Evolutionary conservation across 2,329 filamentous ascomycete species (phyloP).

Genomic region (Seiridium unicorne): DNA sequence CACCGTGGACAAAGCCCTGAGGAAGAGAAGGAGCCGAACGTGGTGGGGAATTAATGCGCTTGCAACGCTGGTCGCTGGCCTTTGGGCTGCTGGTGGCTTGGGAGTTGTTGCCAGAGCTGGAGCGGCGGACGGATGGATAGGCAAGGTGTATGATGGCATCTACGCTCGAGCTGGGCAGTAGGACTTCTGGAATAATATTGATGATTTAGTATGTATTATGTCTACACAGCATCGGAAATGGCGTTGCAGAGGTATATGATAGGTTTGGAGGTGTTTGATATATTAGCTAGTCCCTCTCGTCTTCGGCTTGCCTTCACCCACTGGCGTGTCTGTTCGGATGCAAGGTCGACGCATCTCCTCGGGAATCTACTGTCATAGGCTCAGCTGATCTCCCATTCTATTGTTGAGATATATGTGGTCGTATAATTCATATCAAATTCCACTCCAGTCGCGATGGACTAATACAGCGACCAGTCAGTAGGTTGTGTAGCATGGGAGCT

Average conservation of each 20-base stretch:
- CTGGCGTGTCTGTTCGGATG: no score
- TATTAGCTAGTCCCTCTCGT: neutral
- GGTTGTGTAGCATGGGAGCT: no score
- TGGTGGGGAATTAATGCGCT: conserved; percentile 72
- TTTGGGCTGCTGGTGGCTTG: conserved; percentile 83
- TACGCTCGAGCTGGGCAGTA: conserved; percentile 33
- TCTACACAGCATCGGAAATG: neutral
- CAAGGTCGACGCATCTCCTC: no score
- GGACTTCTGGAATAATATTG: neutral
- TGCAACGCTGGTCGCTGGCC: conserved; percentile 51
- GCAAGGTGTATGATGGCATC: conserved; percentile 74
- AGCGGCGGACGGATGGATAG: conserved; percentile 72
- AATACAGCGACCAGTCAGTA: no score
- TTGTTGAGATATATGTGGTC: no score
- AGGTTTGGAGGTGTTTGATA: neutral
- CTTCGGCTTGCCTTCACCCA: no score
- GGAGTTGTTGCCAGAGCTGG: conserved; percentile 76
- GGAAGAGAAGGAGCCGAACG: conserved; percentile 57
- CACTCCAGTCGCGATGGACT: no score
- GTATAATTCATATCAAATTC: no score
- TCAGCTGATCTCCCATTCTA: no score
- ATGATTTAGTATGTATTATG: neutral
- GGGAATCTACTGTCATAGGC: no score
- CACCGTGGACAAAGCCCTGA: conserved; percentile 49
- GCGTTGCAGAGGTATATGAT: neutral